Evolutionary conservation across 2,329 filamentous ascomycete genomes (phyloP), one percentile per base, ranked within the genome.

Genomic region (Phaeosphaeria sp.): DNA sequence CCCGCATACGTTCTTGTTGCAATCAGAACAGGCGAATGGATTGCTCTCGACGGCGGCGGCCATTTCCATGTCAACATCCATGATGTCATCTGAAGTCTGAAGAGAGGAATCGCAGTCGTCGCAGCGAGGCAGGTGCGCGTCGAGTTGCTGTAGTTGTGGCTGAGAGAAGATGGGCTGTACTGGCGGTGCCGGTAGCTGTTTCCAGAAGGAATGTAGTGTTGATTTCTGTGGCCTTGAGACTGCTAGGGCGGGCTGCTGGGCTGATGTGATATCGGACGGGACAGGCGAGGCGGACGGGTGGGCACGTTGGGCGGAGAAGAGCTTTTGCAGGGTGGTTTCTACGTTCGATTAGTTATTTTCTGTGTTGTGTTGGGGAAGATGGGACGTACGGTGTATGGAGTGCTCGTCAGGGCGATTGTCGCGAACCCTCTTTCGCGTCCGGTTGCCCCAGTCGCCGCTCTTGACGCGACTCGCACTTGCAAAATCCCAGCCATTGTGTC

Each of bases 351-450:
- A 60, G 58, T 53, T 33, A 11, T 25, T n/a, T n/a, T n/a, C n/a
- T n/a, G n/a, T 36, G 6, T 5, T 3, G 13, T 9, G 21, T 3
- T 23, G n/a, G 3, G 22, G 21, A 15, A 5, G 9, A n/a, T 25
- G 27, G 2, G 41, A 23, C 63, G 25, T 75, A 87, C 85, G 81
- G 69, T 86, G 83, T 55, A 88, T 80, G 17, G 78, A 72, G 53
- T 81, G 76, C 54, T 87, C 85, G 53, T 85, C 81, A 0, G 86
- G 86, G 46, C 86, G 79, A 66, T 84, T 82, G 69, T 88, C 82
- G 57, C 85, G 80, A 62, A 84, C 81, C 33, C 86, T 77, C 73
- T 89, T 89, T 58, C 83, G 79, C 55, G 86, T 89, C 18, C 86
- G 82, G 59, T 81, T 82, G 64, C 83, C 80, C 46, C 87, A 79